Percentiles rank a stretch among this genome's conserved stretches.
Conservation (phyloP, 2,329 filamentous ascomycete genomes). For the Colletotrichum sansevieriae region DNA sequence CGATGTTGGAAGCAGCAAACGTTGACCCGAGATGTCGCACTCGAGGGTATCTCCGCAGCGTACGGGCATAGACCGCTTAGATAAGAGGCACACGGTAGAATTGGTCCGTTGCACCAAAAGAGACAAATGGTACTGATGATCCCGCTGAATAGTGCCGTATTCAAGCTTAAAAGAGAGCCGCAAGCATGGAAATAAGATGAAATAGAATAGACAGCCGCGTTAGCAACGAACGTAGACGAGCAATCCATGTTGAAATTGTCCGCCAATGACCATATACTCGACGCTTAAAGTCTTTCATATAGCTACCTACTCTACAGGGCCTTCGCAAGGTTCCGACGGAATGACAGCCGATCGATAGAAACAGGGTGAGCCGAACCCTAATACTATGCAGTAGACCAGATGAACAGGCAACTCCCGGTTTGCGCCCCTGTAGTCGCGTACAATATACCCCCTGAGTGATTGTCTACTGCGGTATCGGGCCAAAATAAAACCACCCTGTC, state of each 20-base stretch:
- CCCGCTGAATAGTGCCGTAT: constrained; percentile 2
- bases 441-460: too few species aligned
- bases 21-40: background rate
- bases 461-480: too few species aligned
- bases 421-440: background rate
- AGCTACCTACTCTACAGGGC: background rate
- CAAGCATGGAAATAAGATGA: background rate
- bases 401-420: background rate
- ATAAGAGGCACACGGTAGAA: background rate
- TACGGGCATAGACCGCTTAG: background rate
- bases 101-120: constrained; percentile 22
- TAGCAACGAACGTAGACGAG: background rate
- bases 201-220: background rate
- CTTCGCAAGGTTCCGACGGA: constrained; percentile 6
- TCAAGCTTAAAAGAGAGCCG: constrained; percentile 26
- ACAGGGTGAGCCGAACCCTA: background rate
- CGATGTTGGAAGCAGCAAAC: too few species aligned
- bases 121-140: constrained; percentile 4
- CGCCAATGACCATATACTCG: background rate
- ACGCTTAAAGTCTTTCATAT: background rate
- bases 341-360: constrained; percentile 1
- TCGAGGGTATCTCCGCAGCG: background rate
- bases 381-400: background rate
- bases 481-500: too few species aligned
- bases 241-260: constrained; percentile 1